A percentile compares a stretch with the other conserved stretches of the same genome.
Conservation (phyloP, 148 eudicot genomes). For the Silene latifolia region DNA sequence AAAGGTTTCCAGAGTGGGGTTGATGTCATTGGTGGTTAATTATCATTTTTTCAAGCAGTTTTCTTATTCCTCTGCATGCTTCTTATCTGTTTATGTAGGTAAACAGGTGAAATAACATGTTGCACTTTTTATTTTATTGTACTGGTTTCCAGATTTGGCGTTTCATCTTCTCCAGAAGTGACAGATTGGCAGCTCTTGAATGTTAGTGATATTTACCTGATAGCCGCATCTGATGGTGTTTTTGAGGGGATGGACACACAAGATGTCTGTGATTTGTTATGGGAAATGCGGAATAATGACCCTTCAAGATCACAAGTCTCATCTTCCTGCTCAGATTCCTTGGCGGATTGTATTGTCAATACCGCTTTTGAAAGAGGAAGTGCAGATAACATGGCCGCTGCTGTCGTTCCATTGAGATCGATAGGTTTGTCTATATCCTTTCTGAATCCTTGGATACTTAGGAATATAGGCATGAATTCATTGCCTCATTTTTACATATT, state of each 20-base stretch:
- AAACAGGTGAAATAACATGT: background rate
- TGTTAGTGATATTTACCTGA: constrained; percentile 74
- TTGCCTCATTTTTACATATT: constrained; percentile 25
- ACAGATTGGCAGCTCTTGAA: constrained; percentile 88
- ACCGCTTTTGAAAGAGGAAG: constrained; percentile 78
- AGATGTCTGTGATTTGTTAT: constrained; percentile 84
- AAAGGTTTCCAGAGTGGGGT: background rate
- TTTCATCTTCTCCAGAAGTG: constrained; percentile 86
- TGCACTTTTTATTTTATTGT: background rate
- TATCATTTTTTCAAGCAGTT: background rate
- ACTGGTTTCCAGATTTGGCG: constrained; percentile 65
- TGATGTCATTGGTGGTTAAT: background rate
- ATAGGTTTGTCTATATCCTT: constrained; percentile 30
- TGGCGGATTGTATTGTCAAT: constrained; percentile 75
- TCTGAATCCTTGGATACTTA: constrained; percentile 20
- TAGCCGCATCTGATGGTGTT: constrained; percentile 96
- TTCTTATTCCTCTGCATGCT: background rate
- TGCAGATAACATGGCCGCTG: constrained; percentile 78
- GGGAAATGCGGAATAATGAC: constrained; percentile 56
- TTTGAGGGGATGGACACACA: constrained; percentile 71
- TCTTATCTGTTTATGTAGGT: background rate
- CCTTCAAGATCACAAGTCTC: constrained; percentile 38
- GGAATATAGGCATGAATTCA: constrained; percentile 19
- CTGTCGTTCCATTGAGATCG: constrained; percentile 63
- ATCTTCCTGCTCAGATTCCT: constrained; percentile 53